A percentile compares a stretch with the other conserved stretches of the same genome.
Conservation (phyloP, 441 rosid species). For the Capsella rubella region DNA sequence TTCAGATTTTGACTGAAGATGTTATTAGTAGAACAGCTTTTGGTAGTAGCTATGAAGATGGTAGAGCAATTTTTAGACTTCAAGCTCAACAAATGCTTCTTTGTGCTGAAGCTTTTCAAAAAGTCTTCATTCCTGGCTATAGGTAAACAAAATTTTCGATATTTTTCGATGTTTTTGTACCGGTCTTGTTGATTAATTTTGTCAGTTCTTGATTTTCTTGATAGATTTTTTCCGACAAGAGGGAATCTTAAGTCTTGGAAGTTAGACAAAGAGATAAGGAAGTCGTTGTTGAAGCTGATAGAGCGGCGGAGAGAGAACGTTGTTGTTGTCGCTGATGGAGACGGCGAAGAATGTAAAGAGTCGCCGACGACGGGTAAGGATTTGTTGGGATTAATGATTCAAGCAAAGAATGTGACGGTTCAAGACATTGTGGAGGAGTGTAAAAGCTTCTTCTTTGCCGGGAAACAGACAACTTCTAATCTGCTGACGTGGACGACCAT, state of each 20-base stretch:
- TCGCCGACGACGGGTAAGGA: slow-evolving; percentile 57
- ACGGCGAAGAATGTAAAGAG: slow-evolving; percentile 24
- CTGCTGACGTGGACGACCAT: slow-evolving; percentile 99
- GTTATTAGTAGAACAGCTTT: slow-evolving; percentile 81
- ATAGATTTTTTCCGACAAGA: slow-evolving; percentile 76
- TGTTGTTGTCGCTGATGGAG: neutral
- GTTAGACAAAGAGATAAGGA: slow-evolving; percentile 73
- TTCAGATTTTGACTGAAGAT: slow-evolving; percentile 82
- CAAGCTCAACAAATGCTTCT: slow-evolving; percentile 85
- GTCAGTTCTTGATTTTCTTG: neutral
- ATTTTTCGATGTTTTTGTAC: neutral
- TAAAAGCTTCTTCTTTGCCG: slow-evolving; percentile 96
- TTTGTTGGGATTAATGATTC: slow-evolving; percentile 84
- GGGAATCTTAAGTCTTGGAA: slow-evolving; percentile 82
- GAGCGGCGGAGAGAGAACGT: slow-evolving; percentile 51
- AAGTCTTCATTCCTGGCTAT: slow-evolving; percentile 88
- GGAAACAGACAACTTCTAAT: slow-evolving; percentile 96
- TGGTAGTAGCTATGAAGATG: slow-evolving; percentile 87
- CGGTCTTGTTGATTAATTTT: neutral
- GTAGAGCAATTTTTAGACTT: slow-evolving; percentile 72
- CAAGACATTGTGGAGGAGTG: slow-evolving; percentile 95
- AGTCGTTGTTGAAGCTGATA: slow-evolving; percentile 66
- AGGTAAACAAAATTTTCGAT: slow-evolving; percentile 46
- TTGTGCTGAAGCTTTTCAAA: slow-evolving; percentile 82
- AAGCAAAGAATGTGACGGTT: slow-evolving; percentile 64